Conservation (phyloP, 257 asterid genomes). For the Rubia yunnanensis region DNA sequence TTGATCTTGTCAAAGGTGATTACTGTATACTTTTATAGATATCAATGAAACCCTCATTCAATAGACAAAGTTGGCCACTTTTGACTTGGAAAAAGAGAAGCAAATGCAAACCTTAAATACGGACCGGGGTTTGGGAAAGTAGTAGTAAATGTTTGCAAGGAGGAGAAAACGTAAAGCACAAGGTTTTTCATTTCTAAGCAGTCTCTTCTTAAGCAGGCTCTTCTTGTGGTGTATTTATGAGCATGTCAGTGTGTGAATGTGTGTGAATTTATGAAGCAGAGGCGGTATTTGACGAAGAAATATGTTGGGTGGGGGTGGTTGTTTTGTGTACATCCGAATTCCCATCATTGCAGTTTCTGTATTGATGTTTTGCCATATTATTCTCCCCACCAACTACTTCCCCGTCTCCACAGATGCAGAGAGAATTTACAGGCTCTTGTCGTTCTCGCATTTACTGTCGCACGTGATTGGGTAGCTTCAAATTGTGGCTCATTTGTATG, state of each 20-base stretch:
- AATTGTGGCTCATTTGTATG: neutral
- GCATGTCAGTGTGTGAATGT: neutral
- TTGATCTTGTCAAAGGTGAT: too few relatives aligned
- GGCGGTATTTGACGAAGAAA: neutral
- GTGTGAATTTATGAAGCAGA: slow-evolving; percentile 5
- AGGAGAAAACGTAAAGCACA: slow-evolving; percentile 14
- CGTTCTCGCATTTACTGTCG: slow-evolving; percentile 11
- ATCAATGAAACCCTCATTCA: too few relatives aligned
- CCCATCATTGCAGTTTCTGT: slow-evolving; percentile 28
- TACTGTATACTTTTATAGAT: too few relatives aligned
- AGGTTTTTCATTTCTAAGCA: slow-evolving; percentile 16
- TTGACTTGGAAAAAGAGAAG: neutral
- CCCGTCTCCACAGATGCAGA: slow-evolving; percentile 3
- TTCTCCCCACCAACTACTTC: slow-evolving; percentile 15
- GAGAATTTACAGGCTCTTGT: slow-evolving; percentile 12
- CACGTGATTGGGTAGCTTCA: slow-evolving; percentile 20
- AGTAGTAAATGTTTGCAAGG: neutral
- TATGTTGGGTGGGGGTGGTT: neutral
- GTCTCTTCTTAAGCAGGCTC: too few relatives aligned
- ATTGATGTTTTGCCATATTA: slow-evolving; percentile 14
- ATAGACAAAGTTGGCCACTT: neutral
- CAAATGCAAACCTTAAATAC: too few relatives aligned
- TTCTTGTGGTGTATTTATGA: neutral
- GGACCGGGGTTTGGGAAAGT: too few relatives aligned
- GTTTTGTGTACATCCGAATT: slow-evolving; percentile 6